Evolutionary conservation across 495 filamentous ascomycete species (phyloP).

Genomic region (Aspergillus coremiiformis): DNA sequence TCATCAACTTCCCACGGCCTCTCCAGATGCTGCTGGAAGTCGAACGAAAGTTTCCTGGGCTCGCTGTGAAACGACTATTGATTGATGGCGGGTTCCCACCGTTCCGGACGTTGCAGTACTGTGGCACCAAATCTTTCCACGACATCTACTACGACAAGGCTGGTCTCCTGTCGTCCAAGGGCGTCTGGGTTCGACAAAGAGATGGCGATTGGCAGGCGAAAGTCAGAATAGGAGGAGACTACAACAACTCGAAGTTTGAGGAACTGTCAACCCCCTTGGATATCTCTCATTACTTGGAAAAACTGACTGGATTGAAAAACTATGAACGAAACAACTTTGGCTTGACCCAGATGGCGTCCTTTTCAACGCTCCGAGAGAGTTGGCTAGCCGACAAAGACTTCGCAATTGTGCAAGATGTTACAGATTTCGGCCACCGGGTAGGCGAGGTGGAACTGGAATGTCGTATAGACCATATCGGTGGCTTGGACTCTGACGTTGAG

Average conservation of each 20-base stretch:
- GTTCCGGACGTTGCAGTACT: not conserved
- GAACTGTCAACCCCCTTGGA: not conserved
- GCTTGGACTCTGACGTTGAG: not conserved
- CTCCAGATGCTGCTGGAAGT: constrained; percentile 2
- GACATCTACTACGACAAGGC: constrained; percentile 6
- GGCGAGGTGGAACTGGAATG: constrained; percentile 4
- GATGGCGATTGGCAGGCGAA: constrained; percentile 6
- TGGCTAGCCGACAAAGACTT: not conserved
- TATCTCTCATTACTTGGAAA: not conserved
- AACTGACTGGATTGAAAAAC: not conserved
- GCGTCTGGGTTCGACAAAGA: constrained; percentile 3
- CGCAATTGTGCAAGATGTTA: constrained; percentile 2
- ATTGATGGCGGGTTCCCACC: not conserved
- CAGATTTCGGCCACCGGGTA: not conserved
- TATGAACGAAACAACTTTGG: not conserved
- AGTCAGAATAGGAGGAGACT: constrained; percentile 3
- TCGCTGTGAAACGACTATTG: not conserved
- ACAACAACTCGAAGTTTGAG: constrained; percentile 4
- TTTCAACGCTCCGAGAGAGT: not conserved
- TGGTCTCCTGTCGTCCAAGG: not conserved
- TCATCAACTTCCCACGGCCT: too few species aligned
- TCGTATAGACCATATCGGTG: not conserved
- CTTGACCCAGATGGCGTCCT: not conserved
- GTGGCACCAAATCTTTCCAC: constrained; percentile 2
- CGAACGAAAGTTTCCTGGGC: constrained; percentile 5